Evolutionary conservation across 768 basidiomycete species (phyloP).

Genomic region (Amanita thiersii): DNA sequence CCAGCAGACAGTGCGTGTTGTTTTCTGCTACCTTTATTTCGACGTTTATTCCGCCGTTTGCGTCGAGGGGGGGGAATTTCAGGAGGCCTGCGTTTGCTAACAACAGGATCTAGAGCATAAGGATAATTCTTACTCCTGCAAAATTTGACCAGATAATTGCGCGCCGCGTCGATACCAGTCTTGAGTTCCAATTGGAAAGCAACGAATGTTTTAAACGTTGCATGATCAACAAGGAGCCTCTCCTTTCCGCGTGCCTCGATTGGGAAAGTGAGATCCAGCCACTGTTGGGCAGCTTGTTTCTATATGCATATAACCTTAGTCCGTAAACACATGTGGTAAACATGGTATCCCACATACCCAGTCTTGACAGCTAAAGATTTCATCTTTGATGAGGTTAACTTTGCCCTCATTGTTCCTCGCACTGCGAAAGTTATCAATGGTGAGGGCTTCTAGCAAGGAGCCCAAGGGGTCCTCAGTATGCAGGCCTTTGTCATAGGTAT

Average conservation of each 20-base stretch:
- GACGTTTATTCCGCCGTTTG: too few relatives aligned
- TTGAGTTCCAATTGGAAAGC: conserved; percentile 17
- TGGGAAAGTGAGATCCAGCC: conserved; percentile 6
- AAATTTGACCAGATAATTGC: neutral
- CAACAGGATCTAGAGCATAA: neutral
- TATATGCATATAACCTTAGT: neutral
- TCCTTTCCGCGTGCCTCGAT: neutral
- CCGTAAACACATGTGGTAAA: conserved; percentile 6
- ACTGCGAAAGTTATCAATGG: neutral
- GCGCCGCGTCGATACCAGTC: conserved; percentile 1
- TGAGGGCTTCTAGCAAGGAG: too few relatives aligned
- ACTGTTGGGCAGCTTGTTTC: conserved; percentile 3
- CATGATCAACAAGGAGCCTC: neutral
- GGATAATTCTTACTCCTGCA: neutral
- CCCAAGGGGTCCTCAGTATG: too few relatives aligned
- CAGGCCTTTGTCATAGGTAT: too few relatives aligned
- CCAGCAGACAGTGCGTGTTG: too few relatives aligned
- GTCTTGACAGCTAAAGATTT: neutral
- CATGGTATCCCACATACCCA: conserved; percentile 7
- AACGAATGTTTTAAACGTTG: conserved; percentile 10
- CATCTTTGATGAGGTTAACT: neutral
- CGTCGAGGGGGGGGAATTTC: neutral
- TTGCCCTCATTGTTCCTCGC: neutral
- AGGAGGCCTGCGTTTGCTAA: neutral
- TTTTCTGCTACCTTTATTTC: too few relatives aligned